Conservation (phyloP, 805 yeast species). For the Ogataea chonburiensis region DNA sequence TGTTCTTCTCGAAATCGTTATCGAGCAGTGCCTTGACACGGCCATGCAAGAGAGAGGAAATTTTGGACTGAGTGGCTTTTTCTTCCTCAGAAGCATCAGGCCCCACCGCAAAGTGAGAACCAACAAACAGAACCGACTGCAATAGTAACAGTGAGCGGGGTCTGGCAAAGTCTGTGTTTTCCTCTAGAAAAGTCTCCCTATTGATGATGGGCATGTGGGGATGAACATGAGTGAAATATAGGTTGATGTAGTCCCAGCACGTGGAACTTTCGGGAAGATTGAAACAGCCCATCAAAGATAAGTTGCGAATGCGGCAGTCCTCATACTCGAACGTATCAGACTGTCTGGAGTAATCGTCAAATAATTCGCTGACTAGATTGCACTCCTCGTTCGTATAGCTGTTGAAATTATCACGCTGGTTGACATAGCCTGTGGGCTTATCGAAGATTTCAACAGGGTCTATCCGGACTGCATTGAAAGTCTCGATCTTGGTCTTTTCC, state of each 20-base stretch:
- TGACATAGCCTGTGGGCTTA: background rate
- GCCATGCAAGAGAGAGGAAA: conserved; percentile 29
- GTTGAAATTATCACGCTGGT: conserved; percentile 1
- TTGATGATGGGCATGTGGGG: conserved; percentile 68
- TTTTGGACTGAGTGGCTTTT: conserved; percentile 39
- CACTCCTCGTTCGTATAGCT: conserved; percentile 6
- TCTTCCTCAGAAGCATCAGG: conserved; percentile 51
- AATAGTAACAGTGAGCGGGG: conserved; percentile 58
- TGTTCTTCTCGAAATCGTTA: conserved; percentile 13
- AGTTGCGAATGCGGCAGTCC: conserved; percentile 53
- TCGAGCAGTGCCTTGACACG: conserved; percentile 28
- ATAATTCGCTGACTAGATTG: conserved; percentile 4
- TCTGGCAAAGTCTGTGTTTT: conserved; percentile 48
- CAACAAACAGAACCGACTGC: conserved; percentile 64
- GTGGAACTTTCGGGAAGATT: conserved; percentile 58
- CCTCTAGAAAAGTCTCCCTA: conserved; percentile 55
- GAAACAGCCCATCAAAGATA: conserved; percentile 67
- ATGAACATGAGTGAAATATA: conserved; percentile 61
- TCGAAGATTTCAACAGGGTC: conserved; percentile 10
- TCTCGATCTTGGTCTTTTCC: conserved; percentile 11
- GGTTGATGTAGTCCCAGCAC: conserved; percentile 55
- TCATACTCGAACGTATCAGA: conserved; percentile 11
- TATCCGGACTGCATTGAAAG: conserved; percentile 13
- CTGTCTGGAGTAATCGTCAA: conserved; percentile 5
- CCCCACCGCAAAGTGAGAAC: conserved; percentile 55